These are phyloP conservation scores for Sclerotinia nivalis DNA, from an alignment of 2,329 filamentous ascomycete genomes.

Conservation along the genomic window DNA sequence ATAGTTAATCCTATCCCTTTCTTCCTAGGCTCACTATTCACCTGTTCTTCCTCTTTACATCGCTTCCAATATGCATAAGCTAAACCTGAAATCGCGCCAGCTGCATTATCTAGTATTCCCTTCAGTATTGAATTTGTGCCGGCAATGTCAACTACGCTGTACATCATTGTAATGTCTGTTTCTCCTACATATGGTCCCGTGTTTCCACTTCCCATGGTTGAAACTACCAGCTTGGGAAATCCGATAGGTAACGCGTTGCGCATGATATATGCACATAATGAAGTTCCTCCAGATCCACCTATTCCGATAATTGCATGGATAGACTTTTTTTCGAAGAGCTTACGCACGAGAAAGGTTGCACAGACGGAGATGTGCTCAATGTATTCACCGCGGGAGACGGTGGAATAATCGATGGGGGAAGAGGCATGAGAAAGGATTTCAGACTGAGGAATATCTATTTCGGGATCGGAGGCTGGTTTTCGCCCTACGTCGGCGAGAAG, in stretches of 20 bases:
- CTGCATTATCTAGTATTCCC: conserved; percentile 62
- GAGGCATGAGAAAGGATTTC: conserved; percentile 45
- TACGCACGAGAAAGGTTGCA: conserved; percentile 47
- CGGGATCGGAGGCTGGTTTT: conserved; percentile 44
- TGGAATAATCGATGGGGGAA: conserved; percentile 40
- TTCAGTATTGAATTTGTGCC: conserved; percentile 62
- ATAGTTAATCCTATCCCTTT: conserved; percentile 66
- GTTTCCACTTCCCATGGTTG: conserved; percentile 68
- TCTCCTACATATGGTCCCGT: conserved; percentile 65
- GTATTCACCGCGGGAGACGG: conserved; percentile 54
- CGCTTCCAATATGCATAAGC: conserved; percentile 56
- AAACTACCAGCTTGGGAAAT: conserved; percentile 69
- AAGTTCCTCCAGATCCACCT: conserved; percentile 64
- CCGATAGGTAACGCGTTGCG: conserved; percentile 60
- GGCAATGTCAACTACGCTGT: conserved; percentile 69
- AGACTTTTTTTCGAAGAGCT: conserved; percentile 42
- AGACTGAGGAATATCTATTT: conserved; percentile 50
- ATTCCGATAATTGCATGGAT: conserved; percentile 60
- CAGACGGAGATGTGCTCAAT: conserved; percentile 56
- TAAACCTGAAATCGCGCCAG: conserved; percentile 51
- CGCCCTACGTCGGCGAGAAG: conserved; percentile 59
- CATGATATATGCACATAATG: conserved; percentile 62
- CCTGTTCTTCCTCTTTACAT: conserved; percentile 6
- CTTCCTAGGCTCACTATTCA: conserved; percentile 36
- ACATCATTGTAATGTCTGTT: conserved; percentile 69